A percentile compares a stretch with the other conserved stretches of the same genome.
phyloP scores from a whole-genome alignment of 345 rosid species.

The Brassica incana region DNA sequence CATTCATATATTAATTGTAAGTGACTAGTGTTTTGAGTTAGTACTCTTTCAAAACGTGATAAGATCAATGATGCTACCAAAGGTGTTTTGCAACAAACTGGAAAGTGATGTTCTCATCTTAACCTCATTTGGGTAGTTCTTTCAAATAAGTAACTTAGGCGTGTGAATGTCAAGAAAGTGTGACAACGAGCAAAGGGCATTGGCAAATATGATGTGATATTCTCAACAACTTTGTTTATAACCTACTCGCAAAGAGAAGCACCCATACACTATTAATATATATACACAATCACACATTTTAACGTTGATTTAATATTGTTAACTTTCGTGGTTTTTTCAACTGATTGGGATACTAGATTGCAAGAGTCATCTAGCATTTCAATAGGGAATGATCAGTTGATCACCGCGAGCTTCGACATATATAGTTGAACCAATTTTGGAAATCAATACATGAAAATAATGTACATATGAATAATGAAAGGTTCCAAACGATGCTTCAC shows the following conservation, averaged over 20 bases:
- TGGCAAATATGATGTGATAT: slow-evolving; percentile 36
- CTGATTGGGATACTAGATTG: too few relatives aligned
- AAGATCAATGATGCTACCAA: slow-evolving; percentile 8
- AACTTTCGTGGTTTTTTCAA: background rate
- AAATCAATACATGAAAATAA: background rate
- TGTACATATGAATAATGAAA: background rate
- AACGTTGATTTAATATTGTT: background rate
- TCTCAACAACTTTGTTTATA: slow-evolving; percentile 37
- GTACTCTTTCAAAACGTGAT: slow-evolving; percentile 12
- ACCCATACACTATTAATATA: background rate
- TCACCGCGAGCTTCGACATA: background rate
- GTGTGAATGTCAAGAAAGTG: slow-evolving; percentile 29
- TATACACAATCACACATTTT: background rate
- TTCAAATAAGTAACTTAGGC: slow-evolving; percentile 24
- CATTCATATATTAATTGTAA: background rate
- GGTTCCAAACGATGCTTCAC: background rate
- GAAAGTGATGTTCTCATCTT: slow-evolving; percentile 38
- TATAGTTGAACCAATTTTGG: background rate
- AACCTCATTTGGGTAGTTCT: slow-evolving; percentile 6
- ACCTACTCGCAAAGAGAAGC: slow-evolving; percentile 11
- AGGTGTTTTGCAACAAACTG: slow-evolving; percentile 36
- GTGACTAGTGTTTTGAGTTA: background rate
- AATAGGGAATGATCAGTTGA: background rate
- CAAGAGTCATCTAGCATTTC: background rate
- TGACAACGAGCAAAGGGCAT: slow-evolving; percentile 3